These are phyloP conservation scores for Sugiyamaella japonica DNA, from an alignment of 1,139 yeast species.

Conservation along the genomic window DNA sequence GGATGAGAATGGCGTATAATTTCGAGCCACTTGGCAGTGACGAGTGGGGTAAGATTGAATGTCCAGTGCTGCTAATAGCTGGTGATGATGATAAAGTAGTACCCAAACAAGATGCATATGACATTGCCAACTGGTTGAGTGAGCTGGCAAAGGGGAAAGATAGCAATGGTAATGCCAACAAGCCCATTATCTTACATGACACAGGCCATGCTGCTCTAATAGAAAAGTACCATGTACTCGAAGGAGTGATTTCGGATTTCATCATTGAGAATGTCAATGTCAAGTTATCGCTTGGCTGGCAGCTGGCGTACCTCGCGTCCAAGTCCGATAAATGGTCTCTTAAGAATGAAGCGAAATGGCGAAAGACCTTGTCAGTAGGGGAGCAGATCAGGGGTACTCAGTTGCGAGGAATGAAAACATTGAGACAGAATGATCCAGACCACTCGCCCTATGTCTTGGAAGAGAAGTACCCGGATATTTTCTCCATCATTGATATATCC, in stretches of 20 bases:
- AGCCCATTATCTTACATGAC: slow-evolving; percentile 45
- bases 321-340: slow-evolving; percentile 77
- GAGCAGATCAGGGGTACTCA: slow-evolving; percentile 45
- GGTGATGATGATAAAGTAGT: slow-evolving; percentile 62
- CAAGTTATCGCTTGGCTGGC: slow-evolving; percentile 63
- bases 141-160: slow-evolving; percentile 23
- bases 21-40: slow-evolving; percentile 47
- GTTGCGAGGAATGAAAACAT: slow-evolving; percentile 74
- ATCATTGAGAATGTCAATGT: slow-evolving; percentile 47
- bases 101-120: slow-evolving; percentile 44
- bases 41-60: slow-evolving; percentile 44
- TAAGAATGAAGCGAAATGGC: slow-evolving; percentile 75
- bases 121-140: slow-evolving; percentile 32
- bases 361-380: slow-evolving; percentile 52
- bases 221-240: slow-evolving; percentile 62
- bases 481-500: slow-evolving; percentile 69
- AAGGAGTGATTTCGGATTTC: slow-evolving; percentile 64
- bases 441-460: slow-evolving; percentile 65
- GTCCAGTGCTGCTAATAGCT: slow-evolving; percentile 53
- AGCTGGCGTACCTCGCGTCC: slow-evolving; percentile 48
- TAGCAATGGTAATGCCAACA: slow-evolving; percentile 18
- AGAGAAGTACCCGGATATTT: slow-evolving; percentile 48
- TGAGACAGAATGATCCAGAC: slow-evolving; percentile 59
- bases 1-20: slow-evolving; percentile 56
- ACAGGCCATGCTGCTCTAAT: slow-evolving; percentile 70